phyloP scores from a whole-genome alignment of 2,329 filamentous ascomycete genomes.

The Fusarium veterinarium region DNA sequence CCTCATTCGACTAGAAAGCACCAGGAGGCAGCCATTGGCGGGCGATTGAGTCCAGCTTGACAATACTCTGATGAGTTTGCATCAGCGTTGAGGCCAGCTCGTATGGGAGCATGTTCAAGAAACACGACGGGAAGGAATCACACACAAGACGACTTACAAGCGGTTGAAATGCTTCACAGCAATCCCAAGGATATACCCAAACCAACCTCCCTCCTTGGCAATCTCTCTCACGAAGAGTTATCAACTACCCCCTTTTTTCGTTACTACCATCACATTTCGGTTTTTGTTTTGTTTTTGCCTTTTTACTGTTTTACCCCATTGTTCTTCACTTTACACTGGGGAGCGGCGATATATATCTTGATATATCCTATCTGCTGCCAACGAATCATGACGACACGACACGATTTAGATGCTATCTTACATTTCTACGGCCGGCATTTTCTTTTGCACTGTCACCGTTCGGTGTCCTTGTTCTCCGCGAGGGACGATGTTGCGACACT shows the following conservation, averaged over 20 bases:
- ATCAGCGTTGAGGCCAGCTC: constrained; percentile 26
- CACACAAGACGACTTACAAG: constrained; percentile 47
- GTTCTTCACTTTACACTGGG: constrained; percentile 22
- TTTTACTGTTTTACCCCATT: constrained; percentile 5
- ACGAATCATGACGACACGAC: constrained; percentile 46
- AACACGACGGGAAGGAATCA: constrained; percentile 29
- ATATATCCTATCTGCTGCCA: constrained; percentile 16
- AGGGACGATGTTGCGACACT: constrained; percentile 20
- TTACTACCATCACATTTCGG: neutral
- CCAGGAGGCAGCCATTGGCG: neutral
- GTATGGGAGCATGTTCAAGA: constrained; percentile 19
- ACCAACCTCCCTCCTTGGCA: constrained; percentile 40
- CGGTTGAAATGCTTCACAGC: constrained; percentile 55
- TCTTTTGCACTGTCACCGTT: neutral
- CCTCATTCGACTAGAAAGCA: constrained; percentile 64
- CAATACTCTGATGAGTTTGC: constrained; percentile 25
- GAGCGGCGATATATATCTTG: constrained; percentile 19
- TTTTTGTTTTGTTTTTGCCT: neutral
- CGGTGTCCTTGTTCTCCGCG: constrained; percentile 7
- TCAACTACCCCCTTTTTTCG: constrained; percentile 1
- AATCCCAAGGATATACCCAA: constrained; percentile 48
- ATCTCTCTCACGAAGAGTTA: constrained; percentile 40
- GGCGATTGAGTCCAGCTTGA: constrained; percentile 12
- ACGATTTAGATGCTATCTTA: constrained; percentile 42
- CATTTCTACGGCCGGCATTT: constrained; percentile 32